phyloP scores from a whole-genome alignment of 2,329 filamentous ascomycete genomes.

The Pseudogymnoascus sp. region DNA sequence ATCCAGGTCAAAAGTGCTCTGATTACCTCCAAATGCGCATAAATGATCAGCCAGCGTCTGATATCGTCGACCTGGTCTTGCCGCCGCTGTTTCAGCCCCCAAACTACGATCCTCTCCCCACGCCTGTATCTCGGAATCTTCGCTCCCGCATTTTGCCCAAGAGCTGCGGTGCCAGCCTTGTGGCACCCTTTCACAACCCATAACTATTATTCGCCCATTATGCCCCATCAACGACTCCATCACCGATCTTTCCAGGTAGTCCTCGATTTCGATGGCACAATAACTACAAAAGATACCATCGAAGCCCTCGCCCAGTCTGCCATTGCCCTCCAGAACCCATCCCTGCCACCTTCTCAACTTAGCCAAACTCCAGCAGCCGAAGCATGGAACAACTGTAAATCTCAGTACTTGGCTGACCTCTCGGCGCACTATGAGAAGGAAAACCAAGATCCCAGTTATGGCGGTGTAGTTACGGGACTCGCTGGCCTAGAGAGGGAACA shows the following conservation, averaged over 20 bases:
- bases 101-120: not conserved
- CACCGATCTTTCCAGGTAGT: not conserved
- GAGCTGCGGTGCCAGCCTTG: not conserved
- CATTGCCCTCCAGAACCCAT: not conserved
- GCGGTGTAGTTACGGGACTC: not conserved
- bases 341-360: constrained; percentile 12
- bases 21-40: not conserved
- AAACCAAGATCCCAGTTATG: constrained; percentile 9
- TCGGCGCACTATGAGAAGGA: constrained; percentile 14
- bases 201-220: not conserved
- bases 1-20: not conserved
- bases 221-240: not conserved
- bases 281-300: constrained; percentile 27
- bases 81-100: not conserved
- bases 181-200: not conserved
- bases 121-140: not conserved
- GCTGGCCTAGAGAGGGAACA: constrained; percentile 16
- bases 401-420: constrained; percentile 20
- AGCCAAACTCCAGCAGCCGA: constrained; percentile 11
- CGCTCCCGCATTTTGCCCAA: not conserved
- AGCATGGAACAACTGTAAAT: constrained; percentile 14
- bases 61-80: not conserved
- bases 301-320: constrained; percentile 17
- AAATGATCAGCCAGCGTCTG: not conserved
- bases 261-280: constrained; percentile 26